Conservation (phyloP, 2,329 filamentous ascomycete genomes). For the Pseudogymnoascus sp. region DNA sequence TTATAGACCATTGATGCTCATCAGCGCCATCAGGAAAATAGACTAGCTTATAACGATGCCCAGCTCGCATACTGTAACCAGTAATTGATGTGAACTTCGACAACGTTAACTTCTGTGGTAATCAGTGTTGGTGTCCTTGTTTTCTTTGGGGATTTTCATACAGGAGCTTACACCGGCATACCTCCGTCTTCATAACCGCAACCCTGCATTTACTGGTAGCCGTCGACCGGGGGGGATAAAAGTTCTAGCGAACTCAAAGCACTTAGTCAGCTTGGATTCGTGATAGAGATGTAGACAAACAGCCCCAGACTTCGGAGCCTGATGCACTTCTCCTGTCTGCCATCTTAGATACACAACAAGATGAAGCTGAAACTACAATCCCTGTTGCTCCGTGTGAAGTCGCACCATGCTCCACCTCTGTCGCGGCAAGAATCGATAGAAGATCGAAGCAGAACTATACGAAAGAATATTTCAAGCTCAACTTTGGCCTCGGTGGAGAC, state of each 20-base stretch:
- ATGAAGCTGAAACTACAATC: background rate
- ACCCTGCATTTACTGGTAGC: background rate
- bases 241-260: background rate
- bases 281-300: background rate
- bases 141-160: background rate
- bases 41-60: background rate
- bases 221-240: background rate
- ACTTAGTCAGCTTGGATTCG: background rate
- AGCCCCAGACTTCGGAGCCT: background rate
- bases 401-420: background rate
- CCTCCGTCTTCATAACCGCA: background rate
- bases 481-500: background rate
- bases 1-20: background rate
- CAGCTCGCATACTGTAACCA: background rate
- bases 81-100: background rate
- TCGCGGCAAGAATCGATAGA: background rate
- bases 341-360: background rate
- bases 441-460: background rate
- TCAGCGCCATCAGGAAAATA: background rate
- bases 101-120: background rate
- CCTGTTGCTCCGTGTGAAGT: background rate
- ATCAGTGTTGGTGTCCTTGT: background rate
- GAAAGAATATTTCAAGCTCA: background rate
- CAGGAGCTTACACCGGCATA: background rate
- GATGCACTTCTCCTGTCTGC: background rate